phyloP scores from a whole-genome alignment of 2,329 filamentous ascomycete species.

The Cercospora citrullina region DNA sequence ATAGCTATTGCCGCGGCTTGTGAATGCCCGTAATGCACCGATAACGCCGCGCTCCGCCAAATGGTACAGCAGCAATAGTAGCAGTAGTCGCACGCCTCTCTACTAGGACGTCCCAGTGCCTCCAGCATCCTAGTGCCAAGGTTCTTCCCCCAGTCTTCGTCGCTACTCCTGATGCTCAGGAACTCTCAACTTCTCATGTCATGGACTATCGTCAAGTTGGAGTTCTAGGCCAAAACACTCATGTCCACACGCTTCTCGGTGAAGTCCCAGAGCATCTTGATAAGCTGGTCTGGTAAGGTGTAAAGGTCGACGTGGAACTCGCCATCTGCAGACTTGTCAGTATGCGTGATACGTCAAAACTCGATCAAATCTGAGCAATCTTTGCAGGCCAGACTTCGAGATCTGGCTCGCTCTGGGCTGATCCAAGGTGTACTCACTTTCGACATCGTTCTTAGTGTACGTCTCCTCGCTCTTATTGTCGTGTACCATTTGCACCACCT shows the following conservation, averaged over 20 bases:
- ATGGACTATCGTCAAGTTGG: not conserved
- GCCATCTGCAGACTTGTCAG: conserved; percentile 60
- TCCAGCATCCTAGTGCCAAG: not conserved
- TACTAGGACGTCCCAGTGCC: not conserved
- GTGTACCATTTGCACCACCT: conserved; percentile 96
- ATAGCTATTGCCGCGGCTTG: not conserved
- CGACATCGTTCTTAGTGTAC: conserved; percentile 95
- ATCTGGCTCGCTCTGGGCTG: not conserved
- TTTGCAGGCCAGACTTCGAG: too few species aligned
- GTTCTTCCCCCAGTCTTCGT: not conserved
- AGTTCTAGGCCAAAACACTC: conserved; percentile 28
- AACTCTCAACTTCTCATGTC: not conserved
- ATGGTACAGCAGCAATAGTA: conserved; percentile 1
- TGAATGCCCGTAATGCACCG: conserved; percentile 3
- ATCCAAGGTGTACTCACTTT: conserved; percentile 58
- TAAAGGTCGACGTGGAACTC: conserved; percentile 98
- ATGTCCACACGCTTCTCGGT: conserved; percentile 46
- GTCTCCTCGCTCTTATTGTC: conserved; percentile 94
- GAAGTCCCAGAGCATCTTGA: conserved; percentile 96
- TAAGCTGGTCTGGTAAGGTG: conserved; percentile 85
- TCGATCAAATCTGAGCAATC: too few species aligned
- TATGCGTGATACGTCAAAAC: not conserved
- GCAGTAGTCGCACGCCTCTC: not conserved
- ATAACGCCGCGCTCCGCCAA: conserved; percentile 3
- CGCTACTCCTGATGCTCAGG: not conserved